Evolutionary conservation across 129 eudicot genomes (phyloP), one percentile per base, ranked within the genome.

Genomic region (Flaveria robusta): DNA sequence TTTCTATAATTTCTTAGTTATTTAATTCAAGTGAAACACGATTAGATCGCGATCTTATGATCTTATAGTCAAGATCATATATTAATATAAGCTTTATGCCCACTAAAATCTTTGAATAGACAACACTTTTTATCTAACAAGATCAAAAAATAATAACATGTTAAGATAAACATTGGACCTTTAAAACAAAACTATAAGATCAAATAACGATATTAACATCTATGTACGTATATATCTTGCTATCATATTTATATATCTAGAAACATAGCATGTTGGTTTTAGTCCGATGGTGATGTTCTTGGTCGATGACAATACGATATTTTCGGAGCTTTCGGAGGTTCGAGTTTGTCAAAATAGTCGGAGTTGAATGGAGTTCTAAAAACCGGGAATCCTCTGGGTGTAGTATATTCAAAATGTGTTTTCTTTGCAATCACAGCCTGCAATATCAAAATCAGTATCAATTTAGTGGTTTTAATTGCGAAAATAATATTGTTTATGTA

Each of bases 281-380:
- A 7, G 23, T 8, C 62, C 62, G 8, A n/a, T 54, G 62, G 12
- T 1, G 26, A 54, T 11, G 34, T 75, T 18, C 20, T 77, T 49
- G 70, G 7, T 13, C 79, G 79, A 71, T 75, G 22, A 52, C 69
- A 75, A 9, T 59, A 68, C 69, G 71, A 85, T 58, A 3, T 55
- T 55, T 70, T 85, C 2, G 92, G 92, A 50, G 92, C 89, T 74
- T 85, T 83, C 58, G 87, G 92, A 52, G 92, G 81, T 70, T 87
- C 87, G 15, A 79, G 22, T 29, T 85, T 88, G 22, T 88, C 76
- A 15, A 18, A 41, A 42, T 74, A 66, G 19, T 72, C 76, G n/a
- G 72, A 73, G 24, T 82, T 78, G 4, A 74, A 74, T 4, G 81
- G 50, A 65, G 74, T 80, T 23, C 68, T 68, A 67, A 77, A 77